Evolutionary conservation across 1,284 basidiomycete genomes (phyloP).

Genomic region (Chondrostereum purpureum): DNA sequence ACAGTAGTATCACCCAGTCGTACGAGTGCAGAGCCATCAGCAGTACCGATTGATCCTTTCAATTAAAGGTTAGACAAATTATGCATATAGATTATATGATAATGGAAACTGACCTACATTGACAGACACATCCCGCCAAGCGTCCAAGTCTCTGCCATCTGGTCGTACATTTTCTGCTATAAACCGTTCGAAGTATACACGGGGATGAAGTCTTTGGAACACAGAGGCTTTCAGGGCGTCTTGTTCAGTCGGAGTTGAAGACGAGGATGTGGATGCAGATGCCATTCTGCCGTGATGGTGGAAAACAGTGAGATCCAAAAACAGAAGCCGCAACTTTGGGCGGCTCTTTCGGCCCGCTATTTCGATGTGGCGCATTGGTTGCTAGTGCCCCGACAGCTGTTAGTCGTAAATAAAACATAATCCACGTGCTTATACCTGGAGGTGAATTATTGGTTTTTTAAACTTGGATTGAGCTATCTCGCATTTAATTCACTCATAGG

Average conservation of each 20-base stretch:
- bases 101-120: conserved; percentile 55
- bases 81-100: conserved; percentile 3
- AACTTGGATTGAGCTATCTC: too few species aligned
- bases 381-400: too few species aligned
- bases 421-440: too few species aligned
- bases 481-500: too few species aligned
- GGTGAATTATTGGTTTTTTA: too few species aligned
- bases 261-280: not conserved
- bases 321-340: too few species aligned
- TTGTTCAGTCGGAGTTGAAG: conserved; percentile 20
- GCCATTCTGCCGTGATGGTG: not conserved
- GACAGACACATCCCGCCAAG: conserved; percentile 64
- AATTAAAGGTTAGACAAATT: conserved; percentile 3
- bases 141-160: conserved; percentile 61
- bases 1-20: conserved; percentile 87
- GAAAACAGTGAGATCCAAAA: not conserved
- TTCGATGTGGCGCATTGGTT: too few species aligned
- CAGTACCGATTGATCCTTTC: conserved; percentile 81
- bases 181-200: conserved; percentile 75
- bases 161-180: conserved; percentile 65
- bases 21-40: conserved; percentile 85
- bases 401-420: too few species aligned
- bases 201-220: conserved; percentile 80
- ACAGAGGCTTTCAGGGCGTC: conserved; percentile 54
- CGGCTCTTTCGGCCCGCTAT: too few species aligned